These are phyloP conservation scores for Podochytrium sp. DNA, from an alignment of 192 early-diverging fungal genomes.

Conservation along the genomic window DNA sequence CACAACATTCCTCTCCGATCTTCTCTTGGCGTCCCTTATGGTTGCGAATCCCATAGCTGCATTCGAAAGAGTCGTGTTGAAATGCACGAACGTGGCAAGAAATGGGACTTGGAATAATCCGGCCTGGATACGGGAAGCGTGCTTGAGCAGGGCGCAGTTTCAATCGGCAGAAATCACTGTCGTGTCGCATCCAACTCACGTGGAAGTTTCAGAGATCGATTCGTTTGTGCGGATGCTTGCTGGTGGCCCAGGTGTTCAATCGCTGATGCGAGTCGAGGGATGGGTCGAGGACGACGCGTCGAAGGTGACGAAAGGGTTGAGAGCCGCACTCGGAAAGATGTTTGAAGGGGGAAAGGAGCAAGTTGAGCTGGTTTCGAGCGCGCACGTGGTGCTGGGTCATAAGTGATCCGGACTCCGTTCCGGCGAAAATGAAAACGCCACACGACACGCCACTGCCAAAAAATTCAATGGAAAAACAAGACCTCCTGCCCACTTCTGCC, in stretches of 20 bases:
- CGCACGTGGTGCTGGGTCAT: neutral
- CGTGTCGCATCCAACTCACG: neutral
- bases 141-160: neutral
- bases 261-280: slow-evolving; percentile 1
- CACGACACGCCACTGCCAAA: too few species aligned
- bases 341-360: neutral
- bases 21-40: neutral
- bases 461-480: too few species aligned
- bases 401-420: too few species aligned
- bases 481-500: too few species aligned
- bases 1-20: neutral
- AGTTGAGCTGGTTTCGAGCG: neutral
- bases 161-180: neutral
- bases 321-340: neutral
- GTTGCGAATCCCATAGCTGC: slow-evolving; percentile 7
- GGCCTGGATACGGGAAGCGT: neutral
- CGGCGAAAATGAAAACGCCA: too few species aligned
- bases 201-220: neutral
- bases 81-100: slow-evolving; percentile 1
- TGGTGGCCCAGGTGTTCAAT: slow-evolving; percentile 11
- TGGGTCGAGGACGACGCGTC: neutral
- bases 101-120: neutral
- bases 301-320: neutral
- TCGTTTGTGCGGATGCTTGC: slow-evolving; percentile 6
- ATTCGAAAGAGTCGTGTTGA: neutral